Percentiles rank a stretch among this genome's conserved stretches.
phyloP scores from a whole-genome alignment of 805 yeast species.

The Candida yuanshanica region DNA sequence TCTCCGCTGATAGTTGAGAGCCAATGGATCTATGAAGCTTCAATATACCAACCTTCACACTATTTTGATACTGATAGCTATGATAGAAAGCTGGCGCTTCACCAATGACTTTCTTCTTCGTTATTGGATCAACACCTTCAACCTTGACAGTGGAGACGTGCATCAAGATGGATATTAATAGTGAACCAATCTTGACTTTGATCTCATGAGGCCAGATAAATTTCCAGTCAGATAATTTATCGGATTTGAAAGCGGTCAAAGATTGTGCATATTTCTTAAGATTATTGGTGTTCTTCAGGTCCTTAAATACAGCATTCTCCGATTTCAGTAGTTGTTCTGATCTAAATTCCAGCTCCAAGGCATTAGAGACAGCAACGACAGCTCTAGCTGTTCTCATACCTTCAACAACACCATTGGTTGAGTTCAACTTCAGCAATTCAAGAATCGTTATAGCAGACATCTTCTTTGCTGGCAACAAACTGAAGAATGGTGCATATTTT shows the following conservation, averaged over 20 bases:
- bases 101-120: conserved; percentile 61
- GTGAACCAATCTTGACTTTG: conserved; percentile 75
- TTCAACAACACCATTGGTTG: conserved; percentile 69
- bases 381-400: conserved; percentile 85
- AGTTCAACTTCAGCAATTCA: conserved; percentile 68
- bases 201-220: conserved; percentile 50
- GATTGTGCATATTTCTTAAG: conserved; percentile 22
- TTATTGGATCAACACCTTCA: conserved; percentile 72
- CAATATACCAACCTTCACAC: conserved; percentile 76
- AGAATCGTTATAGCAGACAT: conserved; percentile 79
- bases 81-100: conserved; percentile 89
- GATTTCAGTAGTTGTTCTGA: conserved; percentile 57
- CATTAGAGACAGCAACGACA: conserved; percentile 73
- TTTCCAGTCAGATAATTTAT: conserved; percentile 30
- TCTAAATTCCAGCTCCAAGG: conserved; percentile 78
- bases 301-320: conserved; percentile 51
- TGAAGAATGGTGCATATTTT: conserved; percentile 72
- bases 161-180: conserved; percentile 65
- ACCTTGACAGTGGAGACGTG: conserved; percentile 82
- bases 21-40: conserved; percentile 68
- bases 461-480: conserved; percentile 70
- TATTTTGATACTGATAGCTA: conserved; percentile 73
- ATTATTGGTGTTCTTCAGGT: conserved; percentile 35
- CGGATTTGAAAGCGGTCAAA: conserved; percentile 29
- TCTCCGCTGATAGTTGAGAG: conserved; percentile 60